Conservation (phyloP, 345 rosid genomes). For the Hypericum perforatum region DNA sequence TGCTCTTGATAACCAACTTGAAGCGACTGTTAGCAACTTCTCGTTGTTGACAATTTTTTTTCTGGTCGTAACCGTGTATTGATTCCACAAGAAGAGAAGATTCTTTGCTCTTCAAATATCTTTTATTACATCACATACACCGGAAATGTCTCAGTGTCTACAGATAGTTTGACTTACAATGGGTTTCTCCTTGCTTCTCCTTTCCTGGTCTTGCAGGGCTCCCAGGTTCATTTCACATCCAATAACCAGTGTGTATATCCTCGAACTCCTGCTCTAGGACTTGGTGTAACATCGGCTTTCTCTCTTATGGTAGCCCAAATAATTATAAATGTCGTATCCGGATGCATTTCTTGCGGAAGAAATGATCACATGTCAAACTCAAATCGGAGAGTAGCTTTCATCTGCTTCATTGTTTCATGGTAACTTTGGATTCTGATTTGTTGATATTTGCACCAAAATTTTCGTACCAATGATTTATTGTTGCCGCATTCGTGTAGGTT, state of each 20-base stretch:
- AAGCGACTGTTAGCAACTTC: no score
- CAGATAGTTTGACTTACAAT: constrained; percentile 5
- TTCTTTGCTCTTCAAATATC: no score
- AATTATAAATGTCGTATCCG: constrained; percentile 40
- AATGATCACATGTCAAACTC: constrained; percentile 40
- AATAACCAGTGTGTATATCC: constrained; percentile 51
- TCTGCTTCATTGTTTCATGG: constrained; percentile 77
- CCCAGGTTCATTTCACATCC: constrained; percentile 40
- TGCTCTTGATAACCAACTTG: no score
- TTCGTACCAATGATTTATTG: constrained; percentile 6
- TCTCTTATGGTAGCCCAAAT: constrained; percentile 62
- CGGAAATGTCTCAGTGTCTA: no score
- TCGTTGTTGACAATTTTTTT: no score
- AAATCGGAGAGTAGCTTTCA: constrained; percentile 53
- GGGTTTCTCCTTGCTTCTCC: not conserved
- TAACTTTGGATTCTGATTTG: constrained; percentile 20
- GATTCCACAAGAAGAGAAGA: no score
- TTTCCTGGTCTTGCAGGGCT: constrained; percentile 38
- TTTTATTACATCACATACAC: no score
- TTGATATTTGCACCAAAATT: not conserved
- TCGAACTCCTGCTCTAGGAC: constrained; percentile 57
- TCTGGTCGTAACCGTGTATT: no score
- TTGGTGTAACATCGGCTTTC: constrained; percentile 62
- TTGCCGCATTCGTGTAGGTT: constrained; percentile 39
- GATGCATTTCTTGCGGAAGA: constrained; percentile 75